phyloP scores from a whole-genome alignment of 495 filamentous ascomycete genomes.

The Aspergillus incahuasiensis region DNA sequence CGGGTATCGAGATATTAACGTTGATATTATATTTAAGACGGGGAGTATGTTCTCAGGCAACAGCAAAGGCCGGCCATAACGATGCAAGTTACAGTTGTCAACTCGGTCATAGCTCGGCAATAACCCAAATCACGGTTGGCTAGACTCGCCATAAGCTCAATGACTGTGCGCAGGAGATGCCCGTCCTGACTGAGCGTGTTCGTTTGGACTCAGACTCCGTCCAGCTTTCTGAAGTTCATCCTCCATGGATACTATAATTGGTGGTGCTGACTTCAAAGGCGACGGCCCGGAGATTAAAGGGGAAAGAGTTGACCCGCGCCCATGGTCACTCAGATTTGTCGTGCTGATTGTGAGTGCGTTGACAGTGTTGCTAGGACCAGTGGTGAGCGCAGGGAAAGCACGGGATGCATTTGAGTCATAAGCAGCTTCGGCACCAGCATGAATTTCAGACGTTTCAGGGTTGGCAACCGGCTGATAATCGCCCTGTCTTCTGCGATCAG shows the following conservation, averaged over 20 bases:
- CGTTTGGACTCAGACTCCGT: slow-evolving; percentile 17
- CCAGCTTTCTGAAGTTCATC: slow-evolving; percentile 20
- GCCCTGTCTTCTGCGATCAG: slow-evolving; percentile 20
- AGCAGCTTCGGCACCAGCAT: slow-evolving; percentile 25
- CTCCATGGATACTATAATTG: slow-evolving; percentile 30
- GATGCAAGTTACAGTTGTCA: no score
- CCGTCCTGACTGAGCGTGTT: slow-evolving; percentile 17
- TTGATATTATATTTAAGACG: no score
- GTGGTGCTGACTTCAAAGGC: slow-evolving; percentile 33
- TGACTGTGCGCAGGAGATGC: slow-evolving; percentile 5
- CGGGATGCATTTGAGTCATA: slow-evolving; percentile 18
- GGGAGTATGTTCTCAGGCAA: no score
- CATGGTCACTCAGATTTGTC: slow-evolving; percentile 30
- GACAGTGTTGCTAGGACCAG: slow-evolving; percentile 26
- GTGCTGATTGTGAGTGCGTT: slow-evolving; percentile 33
- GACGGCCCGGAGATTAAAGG: slow-evolving; percentile 17
- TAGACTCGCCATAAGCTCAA: neutral
- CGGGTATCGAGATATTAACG: slow-evolving; percentile 1
- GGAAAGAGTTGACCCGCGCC: slow-evolving; percentile 15
- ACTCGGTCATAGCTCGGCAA: no score
- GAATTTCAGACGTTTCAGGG: slow-evolving; percentile 23
- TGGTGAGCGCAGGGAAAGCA: slow-evolving; percentile 37
- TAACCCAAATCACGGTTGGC: neutral
- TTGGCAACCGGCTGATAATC: slow-evolving; percentile 28
- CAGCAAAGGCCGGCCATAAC: no score